Evolutionary conservation across 2,329 filamentous ascomycete species (phyloP), one percentile per base, ranked within the genome.

Genomic region (Zymoseptoria tritici): DNA sequence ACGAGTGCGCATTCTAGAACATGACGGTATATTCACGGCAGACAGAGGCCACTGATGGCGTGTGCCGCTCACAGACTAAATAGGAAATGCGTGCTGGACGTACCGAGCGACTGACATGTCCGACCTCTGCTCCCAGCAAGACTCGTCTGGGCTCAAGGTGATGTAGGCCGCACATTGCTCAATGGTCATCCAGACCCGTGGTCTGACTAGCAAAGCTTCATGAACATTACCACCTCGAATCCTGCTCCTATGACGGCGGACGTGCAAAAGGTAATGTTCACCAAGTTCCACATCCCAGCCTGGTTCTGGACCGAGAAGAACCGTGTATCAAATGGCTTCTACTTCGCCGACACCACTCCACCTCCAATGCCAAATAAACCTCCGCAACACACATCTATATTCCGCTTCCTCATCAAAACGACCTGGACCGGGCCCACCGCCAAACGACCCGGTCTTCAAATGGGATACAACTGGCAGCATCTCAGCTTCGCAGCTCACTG

Each of bases 351-450:
- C 20, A 52, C 19, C 50, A 21, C 50, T 52, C 19, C 13, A n/a
- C 19, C 50, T 52, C 16, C 7, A 52, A n/a, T 4, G 20, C 20
- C 50, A 3, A 9, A n/a, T 4, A 2, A 19, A 21, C 19, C 2
- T 9, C 19, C 50, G 11, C 50, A 26, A 13, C 53, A 58, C 26
- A 42, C 56, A 26, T 57, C 62, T 11, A 52, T 62, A 36, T 61
- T 55, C 29, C 62, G 57, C 29, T 62, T 64, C 49, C 52, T 62
- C 42, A 57, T 64, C 54, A 64, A 64, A 20, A 50, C 51, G 11
- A 57, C 52, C 19, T 22, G 50, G n/a, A n/a, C 13, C 2, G 24
- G 13, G 19, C 42, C n/a, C 21, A 16, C 36, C 1, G 26, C 52
- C 13, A 22, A 56, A 19, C 19, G 31, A 9, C 49, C 11, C 20